Evolutionary conservation across 441 rosid species (phyloP), one percentile per base, ranked within the genome.

Genomic region (Populus hybrid): DNA sequence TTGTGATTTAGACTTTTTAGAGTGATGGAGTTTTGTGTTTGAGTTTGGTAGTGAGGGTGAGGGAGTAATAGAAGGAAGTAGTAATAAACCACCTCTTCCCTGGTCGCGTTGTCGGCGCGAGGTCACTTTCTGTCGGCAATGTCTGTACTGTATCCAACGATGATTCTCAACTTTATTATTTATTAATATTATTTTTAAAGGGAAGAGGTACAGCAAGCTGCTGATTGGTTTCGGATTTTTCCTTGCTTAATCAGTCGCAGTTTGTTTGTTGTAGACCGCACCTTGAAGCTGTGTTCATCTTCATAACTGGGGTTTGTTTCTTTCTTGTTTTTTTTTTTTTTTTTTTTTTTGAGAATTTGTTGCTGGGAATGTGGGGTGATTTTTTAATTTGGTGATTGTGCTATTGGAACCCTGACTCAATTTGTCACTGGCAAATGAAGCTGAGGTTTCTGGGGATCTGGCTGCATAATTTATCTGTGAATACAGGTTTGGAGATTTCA

Each of bases 81-180:
- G n/a, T 42, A 32, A 23, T 63, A 63, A 8, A 54, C 76, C 72
- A 8, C 24, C 70, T 69, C 69, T 35, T 8, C 61, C 73, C 78
- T 69, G 69, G 72, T 36, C 30, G 85, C 82, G 89, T 85, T 86
- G 93, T 91, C 98, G 94, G 99, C 88, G 91, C 85, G 54, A 83
- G 85, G 94, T 90, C 95, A 87, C 96, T 95, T 91, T 91, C 94
- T 90, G 95, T 95, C 97, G 92, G 91, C 93, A 90, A 89, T 90
- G 94, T 90, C 92, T 86, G 90, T 89, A 86, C 93, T 86, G 92
- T 89, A 86, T 91, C 91, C 87, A 88, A 79, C 89, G 91, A 89
- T 89, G 88, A 86, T 85, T 85, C 81, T 77, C 73, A 3, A n/a
- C 72, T 78, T 79, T 76, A 67, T 79, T 82, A 76, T 66, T 78